These are phyloP conservation scores for Kodamaea sagamina DNA, from an alignment of 805 yeast genomes.

Conservation along the genomic window DNA sequence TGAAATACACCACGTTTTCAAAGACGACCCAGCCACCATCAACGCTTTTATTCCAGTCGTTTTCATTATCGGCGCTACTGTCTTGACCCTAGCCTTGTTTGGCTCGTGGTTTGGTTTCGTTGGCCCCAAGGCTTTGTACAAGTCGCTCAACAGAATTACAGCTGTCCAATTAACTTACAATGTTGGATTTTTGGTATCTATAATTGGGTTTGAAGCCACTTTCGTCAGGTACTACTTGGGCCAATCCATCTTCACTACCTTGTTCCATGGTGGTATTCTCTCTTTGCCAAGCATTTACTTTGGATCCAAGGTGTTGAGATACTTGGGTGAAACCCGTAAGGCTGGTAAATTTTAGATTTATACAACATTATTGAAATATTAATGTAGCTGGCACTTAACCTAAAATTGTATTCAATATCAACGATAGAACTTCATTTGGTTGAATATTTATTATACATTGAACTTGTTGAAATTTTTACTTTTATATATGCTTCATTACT, in stretches of 20 bases:
- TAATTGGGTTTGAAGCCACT: constrained; percentile 52
- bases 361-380: no score
- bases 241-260: constrained; percentile 59
- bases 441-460: no score
- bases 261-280: constrained; percentile 49
- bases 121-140: constrained; percentile 29
- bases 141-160: constrained; percentile 38
- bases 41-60: constrained; percentile 51
- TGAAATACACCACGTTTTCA: constrained; percentile 67
- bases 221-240: constrained; percentile 61
- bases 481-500: no score
- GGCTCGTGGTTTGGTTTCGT: constrained; percentile 42
- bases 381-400: no score
- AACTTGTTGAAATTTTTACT: no score
- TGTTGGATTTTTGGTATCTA: constrained; percentile 48
- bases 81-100: constrained; percentile 44
- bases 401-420: no score
- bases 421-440: no score
- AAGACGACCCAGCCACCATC: constrained; percentile 53
- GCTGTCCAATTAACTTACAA: constrained; percentile 37
- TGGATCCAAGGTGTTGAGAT: constrained; percentile 68
- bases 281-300: constrained; percentile 56
- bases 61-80: constrained; percentile 48
- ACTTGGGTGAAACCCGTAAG: constrained; percentile 35
- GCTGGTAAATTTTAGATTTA: constrained; percentile 24